A percentile compares a stretch with the other conserved stretches of the same genome.
phyloP scores from a whole-genome alignment of 108 stramenopile genomes.

The Mediolabrus comicus region DNA sequence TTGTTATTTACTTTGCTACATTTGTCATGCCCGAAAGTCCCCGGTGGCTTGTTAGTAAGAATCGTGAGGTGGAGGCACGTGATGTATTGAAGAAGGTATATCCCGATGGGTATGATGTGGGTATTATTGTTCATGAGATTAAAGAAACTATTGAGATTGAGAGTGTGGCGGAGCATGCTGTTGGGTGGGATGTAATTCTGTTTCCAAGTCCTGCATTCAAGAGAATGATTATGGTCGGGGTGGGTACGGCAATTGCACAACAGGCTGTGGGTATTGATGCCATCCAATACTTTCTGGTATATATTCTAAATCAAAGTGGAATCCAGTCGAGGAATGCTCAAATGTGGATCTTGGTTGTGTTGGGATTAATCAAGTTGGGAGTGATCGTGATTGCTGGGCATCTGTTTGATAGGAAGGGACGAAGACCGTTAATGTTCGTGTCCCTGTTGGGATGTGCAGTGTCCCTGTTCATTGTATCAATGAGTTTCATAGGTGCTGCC shows the following conservation, averaged over 20 bases:
- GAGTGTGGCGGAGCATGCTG: slow-evolving; percentile 56
- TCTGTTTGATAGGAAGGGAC: slow-evolving; percentile 67
- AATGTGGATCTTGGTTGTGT: slow-evolving; percentile 53
- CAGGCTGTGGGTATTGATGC: slow-evolving; percentile 90
- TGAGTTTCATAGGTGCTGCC: slow-evolving; percentile 24
- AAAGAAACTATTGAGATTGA: slow-evolving; percentile 68
- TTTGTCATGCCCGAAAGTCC: slow-evolving; percentile 91
- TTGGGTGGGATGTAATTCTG: slow-evolving; percentile 76
- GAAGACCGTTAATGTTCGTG: slow-evolving; percentile 65
- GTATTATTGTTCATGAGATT: slow-evolving; percentile 63
- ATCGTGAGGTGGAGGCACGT: slow-evolving; percentile 54
- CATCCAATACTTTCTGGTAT: slow-evolving; percentile 81
- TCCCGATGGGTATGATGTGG: slow-evolving; percentile 57
- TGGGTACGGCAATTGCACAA: slow-evolving; percentile 78
- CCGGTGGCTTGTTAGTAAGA: slow-evolving; percentile 81
- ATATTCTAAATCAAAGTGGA: slow-evolving; percentile 67
- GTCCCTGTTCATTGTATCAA: slow-evolving; percentile 34
- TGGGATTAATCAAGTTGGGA: slow-evolving; percentile 68
- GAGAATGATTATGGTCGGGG: slow-evolving; percentile 81
- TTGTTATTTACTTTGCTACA: slow-evolving; percentile 58
- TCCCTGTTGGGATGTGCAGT: slow-evolving; percentile 55
- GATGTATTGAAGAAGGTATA: slow-evolving; percentile 62
- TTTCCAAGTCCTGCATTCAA: slow-evolving; percentile 78
- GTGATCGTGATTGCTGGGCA: slow-evolving; percentile 65
- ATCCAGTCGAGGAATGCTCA: slow-evolving; percentile 47